A percentile compares a stretch with the other conserved stretches of the same genome.
Conservation (phyloP, 108 stramenopile species). For the Parietichytrium sp. region DNA sequence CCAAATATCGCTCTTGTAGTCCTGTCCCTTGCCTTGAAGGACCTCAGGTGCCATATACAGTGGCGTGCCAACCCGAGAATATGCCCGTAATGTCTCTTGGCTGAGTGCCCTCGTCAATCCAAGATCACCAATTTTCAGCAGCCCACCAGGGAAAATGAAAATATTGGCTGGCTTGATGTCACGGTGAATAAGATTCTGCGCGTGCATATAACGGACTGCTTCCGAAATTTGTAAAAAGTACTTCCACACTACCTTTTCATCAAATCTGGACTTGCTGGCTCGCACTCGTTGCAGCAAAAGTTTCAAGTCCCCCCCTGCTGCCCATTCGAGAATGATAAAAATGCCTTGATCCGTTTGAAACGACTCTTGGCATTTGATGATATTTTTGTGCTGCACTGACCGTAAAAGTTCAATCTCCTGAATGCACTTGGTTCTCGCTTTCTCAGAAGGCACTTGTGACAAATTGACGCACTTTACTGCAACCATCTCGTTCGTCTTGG, state of each 20-base stretch:
- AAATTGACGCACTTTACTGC: conserved; percentile 14
- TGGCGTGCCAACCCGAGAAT: conserved; percentile 54
- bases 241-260: conserved; percentile 53
- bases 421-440: conserved; percentile 56
- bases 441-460: neutral
- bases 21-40: neutral
- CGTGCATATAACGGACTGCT: conserved; percentile 59
- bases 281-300: conserved; percentile 39
- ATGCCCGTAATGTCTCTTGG: conserved; percentile 33
- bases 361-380: conserved; percentile 58
- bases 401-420: conserved; percentile 61
- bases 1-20: conserved; percentile 52
- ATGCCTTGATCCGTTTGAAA: conserved; percentile 49
- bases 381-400: conserved; percentile 60
- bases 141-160: conserved; percentile 45
- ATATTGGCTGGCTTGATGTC: conserved; percentile 65
- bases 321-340: conserved; percentile 64
- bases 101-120: conserved; percentile 49
- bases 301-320: conserved; percentile 61
- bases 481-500: neutral
- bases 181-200: conserved; percentile 60
- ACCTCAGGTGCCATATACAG: conserved; percentile 63
- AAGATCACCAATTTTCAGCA: conserved; percentile 53
- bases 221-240: conserved; percentile 57
- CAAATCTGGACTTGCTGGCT: conserved; percentile 37